A percentile compares a stretch with the other conserved stretches of the same genome.
Conservation (phyloP, 257 asterid genomes). For the Verbascum thapsus region DNA sequence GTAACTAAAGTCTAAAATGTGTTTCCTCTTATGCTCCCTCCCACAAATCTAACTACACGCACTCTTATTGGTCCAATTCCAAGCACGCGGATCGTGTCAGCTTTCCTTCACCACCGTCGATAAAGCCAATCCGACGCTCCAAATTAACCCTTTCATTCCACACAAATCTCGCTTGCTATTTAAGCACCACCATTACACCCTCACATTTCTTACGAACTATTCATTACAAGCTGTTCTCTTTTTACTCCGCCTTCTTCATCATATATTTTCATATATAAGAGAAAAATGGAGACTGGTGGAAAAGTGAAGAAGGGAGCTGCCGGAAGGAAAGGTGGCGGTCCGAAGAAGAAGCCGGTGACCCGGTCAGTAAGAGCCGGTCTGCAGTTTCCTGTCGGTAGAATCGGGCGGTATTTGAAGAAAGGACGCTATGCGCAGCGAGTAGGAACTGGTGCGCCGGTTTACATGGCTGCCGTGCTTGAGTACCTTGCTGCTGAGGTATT, state of each 20-base stretch:
- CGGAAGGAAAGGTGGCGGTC: slow-evolving; percentile 55
- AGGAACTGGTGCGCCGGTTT: slow-evolving; percentile 52
- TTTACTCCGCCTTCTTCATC: neutral
- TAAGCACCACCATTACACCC: slow-evolving; percentile 27
- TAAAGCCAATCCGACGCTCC: slow-evolving; percentile 34
- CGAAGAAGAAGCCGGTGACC: slow-evolving; percentile 55
- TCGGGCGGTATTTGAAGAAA: slow-evolving; percentile 58
- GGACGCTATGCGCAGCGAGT: slow-evolving; percentile 52
- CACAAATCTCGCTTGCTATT: slow-evolving; percentile 22
- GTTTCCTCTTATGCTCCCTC: too few species aligned
- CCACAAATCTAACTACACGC: too few species aligned
- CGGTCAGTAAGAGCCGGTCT: slow-evolving; percentile 55
- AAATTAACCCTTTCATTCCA: slow-evolving; percentile 1
- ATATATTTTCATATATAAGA: too few species aligned
- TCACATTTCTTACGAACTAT: neutral
- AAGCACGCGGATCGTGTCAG: slow-evolving; percentile 30
- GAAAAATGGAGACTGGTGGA: slow-evolving; percentile 32
- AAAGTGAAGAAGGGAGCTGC: slow-evolving; percentile 57
- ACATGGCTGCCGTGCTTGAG: slow-evolving; percentile 55
- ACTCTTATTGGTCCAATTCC: slow-evolving; percentile 30
- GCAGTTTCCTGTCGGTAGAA: slow-evolving; percentile 60
- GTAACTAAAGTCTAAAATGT: too few species aligned
- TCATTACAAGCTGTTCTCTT: neutral
- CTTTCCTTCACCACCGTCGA: slow-evolving; percentile 22
- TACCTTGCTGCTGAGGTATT: slow-evolving; percentile 57